Percentiles rank a stretch among this genome's conserved stretches.
phyloP scores from a whole-genome alignment of 2,329 filamentous ascomycete genomes.

The Eutypella sp. region DNA sequence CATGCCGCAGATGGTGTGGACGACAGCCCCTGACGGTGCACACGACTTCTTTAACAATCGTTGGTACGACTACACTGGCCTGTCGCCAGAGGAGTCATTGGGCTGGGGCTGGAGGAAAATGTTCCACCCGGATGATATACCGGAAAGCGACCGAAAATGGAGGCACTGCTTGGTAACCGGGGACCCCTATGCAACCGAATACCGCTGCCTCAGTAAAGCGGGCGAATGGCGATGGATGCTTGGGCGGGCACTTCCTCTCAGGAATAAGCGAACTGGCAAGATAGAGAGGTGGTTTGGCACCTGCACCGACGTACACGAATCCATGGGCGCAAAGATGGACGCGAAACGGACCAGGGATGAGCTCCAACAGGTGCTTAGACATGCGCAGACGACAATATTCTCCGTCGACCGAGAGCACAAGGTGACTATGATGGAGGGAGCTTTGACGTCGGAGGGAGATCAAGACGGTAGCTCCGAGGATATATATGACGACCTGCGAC shows the following conservation, averaged over 20 bases:
- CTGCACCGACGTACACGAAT: slow-evolving; percentile 74
- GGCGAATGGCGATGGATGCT: slow-evolving; percentile 78
- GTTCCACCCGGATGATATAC: slow-evolving; percentile 67
- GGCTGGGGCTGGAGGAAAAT: slow-evolving; percentile 58
- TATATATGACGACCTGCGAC: slow-evolving; percentile 35
- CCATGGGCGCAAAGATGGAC: slow-evolving; percentile 61
- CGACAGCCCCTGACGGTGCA: slow-evolving; percentile 58
- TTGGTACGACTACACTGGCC: slow-evolving; percentile 77
- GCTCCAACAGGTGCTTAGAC: slow-evolving; percentile 66
- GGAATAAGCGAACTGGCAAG: slow-evolving; percentile 57
- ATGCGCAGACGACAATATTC: slow-evolving; percentile 72
- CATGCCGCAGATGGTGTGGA: slow-evolving; percentile 71
- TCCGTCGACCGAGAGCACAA: slow-evolving; percentile 58
- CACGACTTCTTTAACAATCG: slow-evolving; percentile 71
- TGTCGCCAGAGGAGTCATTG: slow-evolving; percentile 56
- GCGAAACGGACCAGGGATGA: slow-evolving; percentile 65
- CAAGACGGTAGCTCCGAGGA: slow-evolving; percentile 34
- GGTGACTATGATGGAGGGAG: slow-evolving; percentile 67
- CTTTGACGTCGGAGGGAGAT: slow-evolving; percentile 46
- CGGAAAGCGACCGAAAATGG: slow-evolving; percentile 53
- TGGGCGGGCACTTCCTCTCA: slow-evolving; percentile 64
- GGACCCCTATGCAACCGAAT: slow-evolving; percentile 64
- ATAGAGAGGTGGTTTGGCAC: slow-evolving; percentile 79
- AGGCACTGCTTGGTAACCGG: slow-evolving; percentile 59
- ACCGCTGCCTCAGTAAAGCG: slow-evolving; percentile 60